These are phyloP conservation scores for Phycomyces blakesleeanus DNA, from an alignment of 192 early-diverging fungal genomes.

Conservation along the genomic window DNA sequence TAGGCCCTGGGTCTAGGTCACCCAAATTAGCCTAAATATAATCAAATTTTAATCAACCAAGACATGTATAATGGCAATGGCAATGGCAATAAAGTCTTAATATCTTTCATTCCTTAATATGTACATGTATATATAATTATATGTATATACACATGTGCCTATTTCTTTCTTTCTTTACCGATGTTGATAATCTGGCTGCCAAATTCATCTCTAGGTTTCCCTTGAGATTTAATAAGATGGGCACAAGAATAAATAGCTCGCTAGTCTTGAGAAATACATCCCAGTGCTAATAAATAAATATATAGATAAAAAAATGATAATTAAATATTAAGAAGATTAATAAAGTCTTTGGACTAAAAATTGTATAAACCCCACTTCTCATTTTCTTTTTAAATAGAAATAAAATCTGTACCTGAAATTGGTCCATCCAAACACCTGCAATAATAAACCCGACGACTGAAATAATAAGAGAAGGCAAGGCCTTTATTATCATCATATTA, in stretches of 20 bases:
- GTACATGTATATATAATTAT: background rate
- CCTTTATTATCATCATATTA: constrained; percentile 21
- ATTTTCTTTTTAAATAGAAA: background rate
- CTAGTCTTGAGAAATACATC: constrained; percentile 62
- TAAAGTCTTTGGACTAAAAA: too few relatives aligned
- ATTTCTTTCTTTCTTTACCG: constrained; percentile 38
- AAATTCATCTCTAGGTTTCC: constrained; percentile 90
- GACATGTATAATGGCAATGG: background rate
- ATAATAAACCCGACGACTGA: constrained; percentile 66
- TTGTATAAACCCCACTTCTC: background rate
- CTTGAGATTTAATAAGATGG: constrained; percentile 81
- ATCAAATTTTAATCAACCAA: background rate
- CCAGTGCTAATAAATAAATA: constrained; percentile 48
- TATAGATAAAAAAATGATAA: too few relatives aligned
- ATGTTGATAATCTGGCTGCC: constrained; percentile 75
- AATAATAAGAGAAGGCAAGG: constrained; percentile 60
- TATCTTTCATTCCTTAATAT: background rate
- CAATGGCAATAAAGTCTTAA: background rate
- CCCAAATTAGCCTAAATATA: constrained; percentile 59
- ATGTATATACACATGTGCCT: background rate
- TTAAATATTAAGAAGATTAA: too few relatives aligned
- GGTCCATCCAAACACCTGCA: constrained; percentile 67
- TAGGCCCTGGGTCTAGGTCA: constrained; percentile 45
- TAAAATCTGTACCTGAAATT: constrained; percentile 16
- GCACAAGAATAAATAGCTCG: constrained; percentile 77